Evolutionary conservation across 441 rosid species (phyloP), one percentile per base, ranked within the genome.

Genomic region (Erodium moschatum): DNA sequence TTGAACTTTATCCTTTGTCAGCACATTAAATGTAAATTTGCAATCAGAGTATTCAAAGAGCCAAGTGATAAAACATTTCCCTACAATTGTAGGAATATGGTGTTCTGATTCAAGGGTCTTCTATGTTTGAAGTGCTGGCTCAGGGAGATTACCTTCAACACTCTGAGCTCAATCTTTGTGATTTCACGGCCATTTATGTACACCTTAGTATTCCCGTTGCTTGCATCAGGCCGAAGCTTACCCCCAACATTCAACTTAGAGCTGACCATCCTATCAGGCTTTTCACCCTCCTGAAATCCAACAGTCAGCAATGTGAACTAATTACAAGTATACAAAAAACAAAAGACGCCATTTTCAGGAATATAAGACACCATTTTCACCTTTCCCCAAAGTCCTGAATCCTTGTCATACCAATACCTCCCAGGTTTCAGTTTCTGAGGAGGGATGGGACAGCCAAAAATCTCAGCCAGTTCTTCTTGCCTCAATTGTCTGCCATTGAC

Each of bases 311-410:
- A 67, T 56, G 44, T 61, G 66, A 29, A 19, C 69, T 56, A 13
- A 12, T 62, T 56, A 2, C 60, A 52, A 52, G 16, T 15, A 0
- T 13, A 52, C 5, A 1, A 52, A 52, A 15, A 4, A 50, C 7
- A 52, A 15, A 4, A 50, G 0, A 52, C 2, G 6, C 11, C 6
- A 52, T 3, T 18, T 4, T 15, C 1, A 15, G 15, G 15, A 52
- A 15, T 11, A 10, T 73, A 33, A 33, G 44, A 27, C 64, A 66
- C 12, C 71, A 13, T 42, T 65, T 81, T 72, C 72, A 93, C 98
- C 90, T 87, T 92, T 44, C 99, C 99, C 99, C 99, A 95, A 5
- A 82, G 71, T 75, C 99, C 99, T 46, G 99, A 92, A 75, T 95
- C 99, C 76, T 95, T 95, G 76, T 95, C 99, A 62, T 95, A 95